Percentiles rank a stretch among this genome's conserved stretches.
These are phyloP conservation scores for Kluyveromyces aestuarii DNA, from an alignment of 805 yeast genomes.

Conservation along the genomic window DNA sequence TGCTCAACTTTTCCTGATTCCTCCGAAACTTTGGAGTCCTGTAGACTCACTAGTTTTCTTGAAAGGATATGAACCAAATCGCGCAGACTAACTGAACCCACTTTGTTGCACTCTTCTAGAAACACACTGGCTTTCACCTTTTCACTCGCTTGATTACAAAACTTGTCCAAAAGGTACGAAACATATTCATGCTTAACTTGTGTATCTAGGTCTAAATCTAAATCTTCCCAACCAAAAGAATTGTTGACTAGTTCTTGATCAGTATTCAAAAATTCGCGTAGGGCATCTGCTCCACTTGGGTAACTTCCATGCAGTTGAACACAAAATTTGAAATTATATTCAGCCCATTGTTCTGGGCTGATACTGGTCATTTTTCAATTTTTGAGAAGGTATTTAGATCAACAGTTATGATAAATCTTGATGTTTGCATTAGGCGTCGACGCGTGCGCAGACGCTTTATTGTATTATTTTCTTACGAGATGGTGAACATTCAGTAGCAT, in stretches of 20 bases:
- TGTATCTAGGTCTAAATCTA: not conserved
- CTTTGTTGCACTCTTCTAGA: not conserved
- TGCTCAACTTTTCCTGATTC: constrained; percentile 12
- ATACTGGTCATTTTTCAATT: not conserved
- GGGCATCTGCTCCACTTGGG: not conserved
- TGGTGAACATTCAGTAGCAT: no score
- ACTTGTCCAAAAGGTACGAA: not conserved
- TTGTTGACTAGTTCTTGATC: not conserved
- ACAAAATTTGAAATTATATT: not conserved
- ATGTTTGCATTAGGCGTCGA: no score
- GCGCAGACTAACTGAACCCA: not conserved
- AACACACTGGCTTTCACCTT: not conserved
- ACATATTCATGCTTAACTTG: constrained; percentile 1
- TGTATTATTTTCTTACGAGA: no score
- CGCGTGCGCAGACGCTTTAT: no score
- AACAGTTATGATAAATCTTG: no score
- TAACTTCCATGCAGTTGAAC: not conserved
- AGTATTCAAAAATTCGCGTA: not conserved
- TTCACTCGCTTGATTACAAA: not conserved
- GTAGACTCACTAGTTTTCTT: not conserved
- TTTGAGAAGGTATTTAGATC: no score
- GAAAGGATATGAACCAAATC: not conserved
- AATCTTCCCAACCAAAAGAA: not conserved
- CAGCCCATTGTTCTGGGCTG: not conserved
- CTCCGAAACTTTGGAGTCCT: not conserved